Percentiles rank a stretch among this genome's conserved stretches.
These are phyloP conservation scores for Saturnispora sanitii DNA, from an alignment of 805 yeast species.

Conservation along the genomic window DNA sequence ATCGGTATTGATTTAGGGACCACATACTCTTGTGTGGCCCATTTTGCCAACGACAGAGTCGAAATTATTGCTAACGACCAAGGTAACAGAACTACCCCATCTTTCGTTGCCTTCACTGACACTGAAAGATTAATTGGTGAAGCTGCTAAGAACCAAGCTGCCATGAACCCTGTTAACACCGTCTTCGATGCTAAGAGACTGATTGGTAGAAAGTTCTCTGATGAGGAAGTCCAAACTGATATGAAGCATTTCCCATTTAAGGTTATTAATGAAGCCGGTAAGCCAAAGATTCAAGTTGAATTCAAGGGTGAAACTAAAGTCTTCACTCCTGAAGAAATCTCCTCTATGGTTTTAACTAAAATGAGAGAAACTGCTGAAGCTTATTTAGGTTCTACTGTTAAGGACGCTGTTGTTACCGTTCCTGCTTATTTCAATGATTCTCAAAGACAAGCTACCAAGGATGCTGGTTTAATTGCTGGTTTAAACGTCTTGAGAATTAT, in stretches of 20 bases:
- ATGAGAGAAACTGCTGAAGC: constrained; percentile 87
- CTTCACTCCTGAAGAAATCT: constrained; percentile 91
- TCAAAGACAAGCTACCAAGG: constrained; percentile 97
- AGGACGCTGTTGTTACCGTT: constrained; percentile 90
- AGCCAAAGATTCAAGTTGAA: constrained; percentile 78
- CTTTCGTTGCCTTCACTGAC: constrained; percentile 90
- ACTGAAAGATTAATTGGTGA: constrained; percentile 91
- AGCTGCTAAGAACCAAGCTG: constrained; percentile 96
- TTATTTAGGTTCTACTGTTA: constrained; percentile 73
- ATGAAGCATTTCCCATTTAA: constrained; percentile 79
- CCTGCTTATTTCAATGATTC: constrained; percentile 97
- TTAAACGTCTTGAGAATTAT: constrained; percentile 89
- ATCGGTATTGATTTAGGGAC: constrained; percentile 78
- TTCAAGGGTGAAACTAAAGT: constrained; percentile 76
- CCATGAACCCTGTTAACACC: constrained; percentile 84
- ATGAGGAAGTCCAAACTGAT: constrained; percentile 74
- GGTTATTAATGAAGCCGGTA: constrained; percentile 62
- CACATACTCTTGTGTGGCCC: constrained; percentile 93
- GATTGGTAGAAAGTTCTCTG: constrained; percentile 81
- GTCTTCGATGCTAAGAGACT: constrained; percentile 87
- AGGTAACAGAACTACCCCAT: constrained; percentile 97
- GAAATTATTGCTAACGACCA: constrained; percentile 96
- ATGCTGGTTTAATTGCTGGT: constrained; percentile 95
- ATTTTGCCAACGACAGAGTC: constrained; percentile 80
- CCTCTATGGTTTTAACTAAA: constrained; percentile 84